These are phyloP conservation scores for Flaveria robusta DNA, from an alignment of 129 eudicot species.

Conservation along the genomic window DNA sequence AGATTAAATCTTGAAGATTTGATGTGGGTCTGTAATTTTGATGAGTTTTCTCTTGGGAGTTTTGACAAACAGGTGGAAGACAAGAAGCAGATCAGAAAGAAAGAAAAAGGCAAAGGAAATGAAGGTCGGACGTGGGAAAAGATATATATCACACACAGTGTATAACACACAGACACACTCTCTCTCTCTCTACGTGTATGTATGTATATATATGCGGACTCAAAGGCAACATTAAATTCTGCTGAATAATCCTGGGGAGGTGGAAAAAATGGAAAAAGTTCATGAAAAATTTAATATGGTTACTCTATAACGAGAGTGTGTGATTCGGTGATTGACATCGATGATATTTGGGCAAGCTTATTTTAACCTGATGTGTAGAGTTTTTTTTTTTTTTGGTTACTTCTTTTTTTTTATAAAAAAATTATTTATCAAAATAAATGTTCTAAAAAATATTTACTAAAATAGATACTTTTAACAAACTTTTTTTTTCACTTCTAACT, in stretches of 20 bases:
- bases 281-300: conserved; percentile 17
- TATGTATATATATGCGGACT: conserved; percentile 34
- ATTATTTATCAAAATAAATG: no score
- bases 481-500: no score
- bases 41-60: conserved; percentile 18
- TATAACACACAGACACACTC: conserved; percentile 7
- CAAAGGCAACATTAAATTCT: conserved; percentile 48
- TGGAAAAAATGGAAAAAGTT: conserved; percentile 23
- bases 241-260: background rate
- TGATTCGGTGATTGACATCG: no score
- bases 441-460: no score
- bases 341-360: no score
- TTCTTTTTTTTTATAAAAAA: no score
- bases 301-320: no score
- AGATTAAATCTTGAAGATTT: conserved; percentile 22
- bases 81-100: conserved; percentile 51
- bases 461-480: no score
- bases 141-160: conserved; percentile 23
- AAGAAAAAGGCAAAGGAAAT: conserved; percentile 6
- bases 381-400: no score
- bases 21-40: conserved; percentile 18
- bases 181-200: background rate
- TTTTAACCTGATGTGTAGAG: no score
- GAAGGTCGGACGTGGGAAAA: conserved; percentile 35
- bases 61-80: conserved; percentile 35